phyloP scores from a whole-genome alignment of 305 asterid species.

The Rubia peregrina region DNA sequence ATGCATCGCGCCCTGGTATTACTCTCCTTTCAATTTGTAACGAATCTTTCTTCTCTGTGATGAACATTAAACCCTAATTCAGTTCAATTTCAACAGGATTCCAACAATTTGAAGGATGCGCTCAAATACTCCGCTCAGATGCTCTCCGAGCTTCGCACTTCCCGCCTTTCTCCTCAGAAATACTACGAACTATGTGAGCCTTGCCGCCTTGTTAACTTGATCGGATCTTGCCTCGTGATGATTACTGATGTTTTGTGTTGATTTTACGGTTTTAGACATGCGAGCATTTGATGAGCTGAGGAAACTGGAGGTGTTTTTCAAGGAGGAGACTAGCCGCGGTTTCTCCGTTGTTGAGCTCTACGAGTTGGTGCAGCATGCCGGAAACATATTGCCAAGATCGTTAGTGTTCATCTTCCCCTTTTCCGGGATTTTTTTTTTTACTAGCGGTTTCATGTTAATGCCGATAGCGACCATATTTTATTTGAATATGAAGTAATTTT shows the following conservation, averaged over 20 bases:
- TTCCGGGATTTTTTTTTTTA: too few species aligned
- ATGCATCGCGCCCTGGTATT: conserved; percentile 98
- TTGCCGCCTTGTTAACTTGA: background rate
- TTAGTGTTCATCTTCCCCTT: background rate
- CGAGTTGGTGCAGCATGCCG: conserved; percentile 99
- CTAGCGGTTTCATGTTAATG: too few species aligned
- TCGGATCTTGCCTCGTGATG: conserved; percentile 7
- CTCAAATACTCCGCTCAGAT: conserved; percentile 96
- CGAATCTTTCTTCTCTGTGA: background rate
- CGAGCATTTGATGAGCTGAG: conserved; percentile 96
- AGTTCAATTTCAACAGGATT: conserved; percentile 48
- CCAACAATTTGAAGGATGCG: conserved; percentile 90
- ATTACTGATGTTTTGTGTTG: conserved; percentile 11
- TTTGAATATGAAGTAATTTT: too few species aligned
- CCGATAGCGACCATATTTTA: too few species aligned
- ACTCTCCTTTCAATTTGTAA: background rate
- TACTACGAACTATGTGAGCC: conserved; percentile 86
- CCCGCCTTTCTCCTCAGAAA: conserved; percentile 95
- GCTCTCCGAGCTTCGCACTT: conserved; percentile 98
- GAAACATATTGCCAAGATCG: conserved; percentile 94
- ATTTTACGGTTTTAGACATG: conserved; percentile 56
- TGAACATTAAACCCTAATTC: conserved; percentile 10
- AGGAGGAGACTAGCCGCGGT: conserved; percentile 78
- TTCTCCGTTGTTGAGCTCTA: conserved; percentile 92
- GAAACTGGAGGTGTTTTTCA: conserved; percentile 84